phyloP scores from a whole-genome alignment of 2,329 filamentous ascomycete species.

The Cladosporium sp. region DNA sequence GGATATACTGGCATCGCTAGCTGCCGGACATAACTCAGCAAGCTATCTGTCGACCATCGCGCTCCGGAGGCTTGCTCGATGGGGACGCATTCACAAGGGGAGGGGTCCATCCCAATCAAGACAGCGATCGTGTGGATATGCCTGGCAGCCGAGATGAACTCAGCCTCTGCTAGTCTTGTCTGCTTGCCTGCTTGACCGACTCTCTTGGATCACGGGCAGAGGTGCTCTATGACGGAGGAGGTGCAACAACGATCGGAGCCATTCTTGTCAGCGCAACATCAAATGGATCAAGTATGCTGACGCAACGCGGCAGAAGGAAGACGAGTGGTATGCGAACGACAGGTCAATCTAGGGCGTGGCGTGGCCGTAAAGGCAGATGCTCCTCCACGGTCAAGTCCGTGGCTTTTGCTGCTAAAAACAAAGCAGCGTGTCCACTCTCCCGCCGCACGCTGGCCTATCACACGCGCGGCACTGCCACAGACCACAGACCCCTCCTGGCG shows the following conservation, averaged over 20 bases:
- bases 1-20: neutral
- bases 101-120: neutral
- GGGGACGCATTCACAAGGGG: neutral
- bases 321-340: neutral
- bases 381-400: constrained; percentile 10
- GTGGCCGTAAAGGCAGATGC: neutral
- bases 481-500: neutral
- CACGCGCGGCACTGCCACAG: neutral
- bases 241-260: neutral
- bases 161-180: neutral
- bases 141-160: neutral
- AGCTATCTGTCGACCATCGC: neutral
- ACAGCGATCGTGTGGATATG: neutral
- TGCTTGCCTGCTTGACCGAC: neutral
- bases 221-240: neutral
- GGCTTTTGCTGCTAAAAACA: neutral
- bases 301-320: neutral
- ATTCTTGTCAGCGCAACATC: neutral
- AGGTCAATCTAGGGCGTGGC: neutral
- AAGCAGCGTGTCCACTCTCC: neutral
- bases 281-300: neutral
- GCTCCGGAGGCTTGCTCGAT: neutral
- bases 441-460: neutral
- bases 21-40: neutral
- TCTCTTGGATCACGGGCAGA: neutral